Evolutionary conservation across 2,329 filamentous ascomycete genomes (phyloP), one percentile per base, ranked within the genome.

Genomic region (Ascosphaera pollenicola): DNA sequence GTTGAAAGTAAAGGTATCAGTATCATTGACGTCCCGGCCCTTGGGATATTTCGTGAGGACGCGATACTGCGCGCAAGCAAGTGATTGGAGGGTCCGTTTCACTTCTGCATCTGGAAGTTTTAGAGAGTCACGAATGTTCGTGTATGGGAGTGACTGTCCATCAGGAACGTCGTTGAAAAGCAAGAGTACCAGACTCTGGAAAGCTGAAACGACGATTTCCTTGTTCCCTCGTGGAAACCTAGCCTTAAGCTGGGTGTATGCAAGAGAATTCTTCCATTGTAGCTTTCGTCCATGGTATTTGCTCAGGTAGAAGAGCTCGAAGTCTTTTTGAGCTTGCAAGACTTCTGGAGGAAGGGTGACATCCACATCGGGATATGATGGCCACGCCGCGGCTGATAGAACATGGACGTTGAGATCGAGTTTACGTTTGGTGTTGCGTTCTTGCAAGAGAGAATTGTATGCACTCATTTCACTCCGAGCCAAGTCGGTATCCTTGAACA

Each of bases 401-500:
- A 98, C 78, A 58, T 75, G 92, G 49, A 95, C 89, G 44, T 73
- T 73, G 13, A 95, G 65, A 53, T 89, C 81, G 32, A 35, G 32
- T 1, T 60, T 54, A 4, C 65, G 56, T 42, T 66, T 71, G 40
- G 68, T 68, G 39, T 67, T 66, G 13, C 69, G 65, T 59, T 70
- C 67, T 44, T 71, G 66, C 36, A 69, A 61, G 57, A 84, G 56
- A 58, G 68, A 62, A 55, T 78, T 89, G 61, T 92, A 98, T 0
- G 78, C 73, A n/a, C 69, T 61, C 78, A 95, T 92, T 54, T 95
- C 87, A 49, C 95, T 89, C 43, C 79, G 78, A 10, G 81, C 81
- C 16, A 94, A 68, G 53, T 94, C 85, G 56, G 95, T 83, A 51
- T 99, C 89, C 56, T 92, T 93, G 65, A 99, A 98, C 89, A 99